These are phyloP conservation scores for Aureobasidium pullulans DNA, from an alignment of 2,329 filamentous ascomycete species.

Conservation along the genomic window DNA sequence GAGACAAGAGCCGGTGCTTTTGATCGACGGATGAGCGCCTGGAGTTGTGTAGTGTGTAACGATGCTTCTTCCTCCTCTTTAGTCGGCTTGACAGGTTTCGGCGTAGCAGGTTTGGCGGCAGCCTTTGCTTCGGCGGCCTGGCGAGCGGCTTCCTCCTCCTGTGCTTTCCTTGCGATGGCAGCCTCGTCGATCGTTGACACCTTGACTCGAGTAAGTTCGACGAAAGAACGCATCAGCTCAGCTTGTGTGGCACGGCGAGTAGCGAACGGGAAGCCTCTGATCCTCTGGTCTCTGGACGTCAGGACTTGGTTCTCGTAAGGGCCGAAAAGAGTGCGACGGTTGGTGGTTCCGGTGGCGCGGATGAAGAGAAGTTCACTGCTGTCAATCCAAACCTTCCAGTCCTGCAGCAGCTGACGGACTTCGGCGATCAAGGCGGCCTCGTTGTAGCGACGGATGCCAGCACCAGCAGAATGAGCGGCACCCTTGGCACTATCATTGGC, in stretches of 20 bases:
- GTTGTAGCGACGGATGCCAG: conserved; percentile 84
- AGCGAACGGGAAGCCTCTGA: conserved; percentile 87
- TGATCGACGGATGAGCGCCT: conserved; percentile 78
- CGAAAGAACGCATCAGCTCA: conserved; percentile 89
- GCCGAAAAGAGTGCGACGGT: conserved; percentile 79
- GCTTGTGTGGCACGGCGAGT: conserved; percentile 87
- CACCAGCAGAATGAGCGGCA: conserved; percentile 86
- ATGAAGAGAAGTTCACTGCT: conserved; percentile 80
- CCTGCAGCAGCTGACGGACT: conserved; percentile 67
- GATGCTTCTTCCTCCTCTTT: conserved; percentile 78
- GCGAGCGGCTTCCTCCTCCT: conserved; percentile 22
- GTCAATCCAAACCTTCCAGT: conserved; percentile 83
- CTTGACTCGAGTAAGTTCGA: conserved; percentile 88
- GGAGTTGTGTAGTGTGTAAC: conserved; percentile 82
- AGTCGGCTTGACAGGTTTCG: conserved; percentile 47
- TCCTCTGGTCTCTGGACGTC: conserved; percentile 66
- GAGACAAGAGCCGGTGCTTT: conserved; percentile 81
- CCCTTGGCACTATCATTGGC: conserved; percentile 93
- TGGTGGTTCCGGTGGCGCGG: conserved; percentile 78
- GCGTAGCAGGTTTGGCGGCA: conserved; percentile 37
- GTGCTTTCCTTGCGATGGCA: conserved; percentile 32
- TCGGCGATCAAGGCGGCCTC: conserved; percentile 87
- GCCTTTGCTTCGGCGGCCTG: conserved; percentile 19
- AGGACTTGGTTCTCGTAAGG: conserved; percentile 86
- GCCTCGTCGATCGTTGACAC: conserved; percentile 63